Evolutionary conservation across 306 rosid genomes (phyloP).

Genomic region (Gillenia trifoliata): DNA sequence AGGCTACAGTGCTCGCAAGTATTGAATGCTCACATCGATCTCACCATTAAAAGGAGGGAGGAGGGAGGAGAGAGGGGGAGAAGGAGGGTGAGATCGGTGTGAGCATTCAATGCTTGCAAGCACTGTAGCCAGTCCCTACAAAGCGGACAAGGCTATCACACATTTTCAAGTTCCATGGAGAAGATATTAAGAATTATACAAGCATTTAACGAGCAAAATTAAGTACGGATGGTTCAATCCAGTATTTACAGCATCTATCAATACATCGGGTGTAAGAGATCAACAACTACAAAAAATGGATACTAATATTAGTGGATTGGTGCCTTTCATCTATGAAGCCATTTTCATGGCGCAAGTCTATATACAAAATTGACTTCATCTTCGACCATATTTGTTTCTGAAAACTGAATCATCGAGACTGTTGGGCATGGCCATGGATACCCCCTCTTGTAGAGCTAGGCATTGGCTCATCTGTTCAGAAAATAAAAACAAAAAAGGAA

Average conservation of each 20-base stretch:
- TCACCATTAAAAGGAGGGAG: too few relatives aligned
- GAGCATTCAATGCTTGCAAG: too few relatives aligned
- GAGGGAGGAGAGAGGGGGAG: too few relatives aligned
- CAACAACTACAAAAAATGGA: background rate
- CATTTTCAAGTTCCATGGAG: background rate
- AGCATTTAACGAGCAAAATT: slow-evolving; percentile 1
- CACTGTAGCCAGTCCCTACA: too few relatives aligned
- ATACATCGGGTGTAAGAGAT: background rate
- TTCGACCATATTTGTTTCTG: slow-evolving; percentile 6
- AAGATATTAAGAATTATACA: slow-evolving; percentile 5
- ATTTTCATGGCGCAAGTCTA: slow-evolving; percentile 24
- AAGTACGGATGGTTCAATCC: slow-evolving; percentile 20
- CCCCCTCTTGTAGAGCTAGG: slow-evolving; percentile 41
- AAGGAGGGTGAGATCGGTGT: too few relatives aligned
- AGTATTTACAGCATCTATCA: slow-evolving; percentile 20
- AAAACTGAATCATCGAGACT: slow-evolving; percentile 24
- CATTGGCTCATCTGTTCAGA: slow-evolving; percentile 45
- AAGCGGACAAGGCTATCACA: background rate
- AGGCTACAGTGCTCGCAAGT: too few relatives aligned
- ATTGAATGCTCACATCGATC: too few relatives aligned
- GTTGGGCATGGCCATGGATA: slow-evolving; percentile 24
- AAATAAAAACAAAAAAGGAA: slow-evolving; percentile 9
- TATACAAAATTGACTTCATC: slow-evolving; percentile 40
- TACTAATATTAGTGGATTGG: slow-evolving; percentile 10
- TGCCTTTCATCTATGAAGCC: slow-evolving; percentile 26